Base-by-base conservation (phyloP, 306 rosid species). In the Acacia acuminata region DNA sequence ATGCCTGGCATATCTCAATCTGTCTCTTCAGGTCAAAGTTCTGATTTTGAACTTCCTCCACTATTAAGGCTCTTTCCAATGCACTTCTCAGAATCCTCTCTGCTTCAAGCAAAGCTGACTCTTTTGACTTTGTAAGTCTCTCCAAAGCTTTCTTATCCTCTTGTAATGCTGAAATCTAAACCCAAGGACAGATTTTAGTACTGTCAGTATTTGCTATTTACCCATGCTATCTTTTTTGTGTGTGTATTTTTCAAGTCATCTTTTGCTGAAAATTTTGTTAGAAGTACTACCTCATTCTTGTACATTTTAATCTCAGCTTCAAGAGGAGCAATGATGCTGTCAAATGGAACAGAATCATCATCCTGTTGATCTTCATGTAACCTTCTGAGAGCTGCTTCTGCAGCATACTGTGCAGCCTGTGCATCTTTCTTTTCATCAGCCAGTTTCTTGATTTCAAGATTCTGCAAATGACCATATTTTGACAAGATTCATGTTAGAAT, bases 1-100 rank as follows among this genome's bases (percentile, higher is more conserved):
- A 83, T 90, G 87, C 99, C 96, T 92, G 98, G 90, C 92, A 96
- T 25, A 96, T 96, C 85, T 96, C 98, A 76, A 96, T 96, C 92
- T 96, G 99, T 94, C 99, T 92, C 92, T 78, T 93, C 84, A 94
- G 67, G 88, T 96, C 99, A 30, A 84, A 89, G 91, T 96, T 94
- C 32, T 91, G 97, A 79, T 96, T 96, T 72, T 96, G 98, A 87
- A 96, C 97, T 89, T 96, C 98, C 87, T 93, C 99, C 69, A 96
- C 99, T 72, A 96, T 94, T 75, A 96, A 86, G 79, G 93, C 99
- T 79, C 99, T 92, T 86, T 96, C 99, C 7, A 96, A 69, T 47
- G 99, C 99, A 81, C 96, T 90, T 79, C 86, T 74, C 78, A 96
- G 60, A 82, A 96, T 96, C 84, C 88, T 92, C 79, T 96, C 97